Conservation (phyloP, 192 early-diverging fungal species). For the Geosiphon pyriformis region DNA sequence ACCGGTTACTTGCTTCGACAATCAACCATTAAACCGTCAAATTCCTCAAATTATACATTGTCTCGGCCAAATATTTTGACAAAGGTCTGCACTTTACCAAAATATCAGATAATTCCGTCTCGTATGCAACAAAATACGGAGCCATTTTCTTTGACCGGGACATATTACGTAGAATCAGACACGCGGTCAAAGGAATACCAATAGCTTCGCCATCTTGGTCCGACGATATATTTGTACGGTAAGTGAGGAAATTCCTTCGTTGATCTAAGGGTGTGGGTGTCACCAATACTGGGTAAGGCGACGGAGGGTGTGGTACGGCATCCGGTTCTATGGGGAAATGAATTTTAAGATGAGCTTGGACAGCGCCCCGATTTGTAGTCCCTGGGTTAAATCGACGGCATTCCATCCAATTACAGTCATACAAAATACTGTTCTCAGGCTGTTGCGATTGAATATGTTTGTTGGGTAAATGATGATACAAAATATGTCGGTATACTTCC, state of each 20-base stretch:
- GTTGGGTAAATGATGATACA: conserved; percentile 48
- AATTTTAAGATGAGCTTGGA: conserved; percentile 45
- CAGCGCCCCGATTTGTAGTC: conserved; percentile 28
- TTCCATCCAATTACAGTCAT: conserved; percentile 47
- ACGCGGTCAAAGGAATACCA: conserved; percentile 54
- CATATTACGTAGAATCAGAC: conserved; percentile 48
- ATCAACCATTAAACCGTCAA: no score
- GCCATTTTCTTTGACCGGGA: conserved; percentile 39
- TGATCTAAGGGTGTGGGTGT: conserved; percentile 31
- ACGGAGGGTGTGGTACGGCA: conserved; percentile 24
- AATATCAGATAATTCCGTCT: conserved; percentile 41
- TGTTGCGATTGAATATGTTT: no score
- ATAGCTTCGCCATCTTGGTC: conserved; percentile 31
- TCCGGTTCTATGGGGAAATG: conserved; percentile 45
- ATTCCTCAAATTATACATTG: conserved; percentile 17
- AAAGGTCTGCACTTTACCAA: conserved; percentile 35
- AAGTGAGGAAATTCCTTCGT: conserved; percentile 23
- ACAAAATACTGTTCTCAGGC: conserved; percentile 26
- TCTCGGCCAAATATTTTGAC: conserved; percentile 21
- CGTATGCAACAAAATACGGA: conserved; percentile 45
- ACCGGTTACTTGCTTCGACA: no score
- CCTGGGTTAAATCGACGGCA: conserved; percentile 38
- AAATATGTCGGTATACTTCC: conserved; percentile 43
- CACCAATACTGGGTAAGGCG: conserved; percentile 19
- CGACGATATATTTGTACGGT: conserved; percentile 39